Percentiles rank a stretch among this genome's conserved stretches.
Evolutionary conservation across 2,329 filamentous ascomycete genomes (phyloP).

Genomic region (Fusarium drepaniforme): DNA sequence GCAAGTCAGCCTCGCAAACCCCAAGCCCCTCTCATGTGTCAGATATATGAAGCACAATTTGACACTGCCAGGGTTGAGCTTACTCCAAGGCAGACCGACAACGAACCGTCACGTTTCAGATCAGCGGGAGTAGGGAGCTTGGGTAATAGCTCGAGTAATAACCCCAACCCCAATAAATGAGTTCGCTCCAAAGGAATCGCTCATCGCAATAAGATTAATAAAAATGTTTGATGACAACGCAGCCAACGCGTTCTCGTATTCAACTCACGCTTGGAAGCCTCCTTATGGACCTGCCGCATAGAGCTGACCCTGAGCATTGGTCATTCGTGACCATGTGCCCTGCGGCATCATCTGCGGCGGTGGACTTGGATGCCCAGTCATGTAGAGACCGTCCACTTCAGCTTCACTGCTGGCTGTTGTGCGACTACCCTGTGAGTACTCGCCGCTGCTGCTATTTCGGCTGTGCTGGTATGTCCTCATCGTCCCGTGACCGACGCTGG

Average conservation of each 20-base stretch:
- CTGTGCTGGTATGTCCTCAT: constrained; percentile 45
- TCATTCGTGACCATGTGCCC: constrained; percentile 37
- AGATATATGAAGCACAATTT: constrained; percentile 28
- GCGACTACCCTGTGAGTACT: constrained; percentile 51
- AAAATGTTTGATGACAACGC: constrained; percentile 8
- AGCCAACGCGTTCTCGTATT: not conserved
- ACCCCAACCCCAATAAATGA: constrained; percentile 15
- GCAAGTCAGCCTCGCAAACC: constrained; percentile 11
- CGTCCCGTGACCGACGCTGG: constrained; percentile 48
- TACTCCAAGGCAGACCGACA: constrained; percentile 15
- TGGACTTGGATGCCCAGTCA: constrained; percentile 35
- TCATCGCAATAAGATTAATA: constrained; percentile 7
- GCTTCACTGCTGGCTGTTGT: constrained; percentile 48
- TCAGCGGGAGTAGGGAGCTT: not conserved
- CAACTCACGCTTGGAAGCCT: not conserved
- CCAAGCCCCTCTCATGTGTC: constrained; percentile 22
- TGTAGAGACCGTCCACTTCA: constrained; percentile 39
- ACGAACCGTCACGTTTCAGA: constrained; percentile 24
- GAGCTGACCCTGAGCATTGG: constrained; percentile 31
- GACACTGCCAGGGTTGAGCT: constrained; percentile 13
- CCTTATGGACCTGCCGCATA: constrained; percentile 39
- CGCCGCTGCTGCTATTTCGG: constrained; percentile 50
- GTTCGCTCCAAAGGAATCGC: constrained; percentile 12
- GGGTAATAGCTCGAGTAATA: not conserved
- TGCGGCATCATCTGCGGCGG: constrained; percentile 38